Conservation (phyloP, 805 yeast species). For the Groenewaldozyma tartarivorans region DNA sequence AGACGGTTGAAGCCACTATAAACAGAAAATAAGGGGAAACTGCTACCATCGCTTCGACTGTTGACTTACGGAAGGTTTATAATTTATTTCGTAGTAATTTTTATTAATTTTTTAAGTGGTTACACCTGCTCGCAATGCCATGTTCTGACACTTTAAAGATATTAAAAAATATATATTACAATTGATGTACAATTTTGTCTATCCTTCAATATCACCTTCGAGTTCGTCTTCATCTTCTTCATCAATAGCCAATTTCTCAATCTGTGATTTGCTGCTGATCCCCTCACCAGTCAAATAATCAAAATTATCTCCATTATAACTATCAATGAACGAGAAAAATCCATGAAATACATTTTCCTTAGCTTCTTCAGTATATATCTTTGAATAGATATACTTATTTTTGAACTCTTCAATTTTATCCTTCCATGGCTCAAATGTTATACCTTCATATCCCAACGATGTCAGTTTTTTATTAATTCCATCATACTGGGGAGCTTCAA, state of each 20-base stretch:
- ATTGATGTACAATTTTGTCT: too few species aligned
- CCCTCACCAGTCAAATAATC: slow-evolving; percentile 38
- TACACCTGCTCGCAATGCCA: too few species aligned
- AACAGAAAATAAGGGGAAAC: too few species aligned
- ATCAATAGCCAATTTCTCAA: slow-evolving; percentile 19
- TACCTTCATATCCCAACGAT: slow-evolving; percentile 66
- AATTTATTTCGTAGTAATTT: too few species aligned
- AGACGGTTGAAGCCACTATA: too few species aligned
- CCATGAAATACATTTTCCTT: slow-evolving; percentile 83
- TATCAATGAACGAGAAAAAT: slow-evolving; percentile 83
- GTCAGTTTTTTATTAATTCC: slow-evolving; percentile 65
- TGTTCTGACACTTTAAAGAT: too few species aligned
- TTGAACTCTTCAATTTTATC: slow-evolving; percentile 77
- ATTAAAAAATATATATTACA: too few species aligned
- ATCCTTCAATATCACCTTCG: slow-evolving; percentile 26
- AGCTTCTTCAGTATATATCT: slow-evolving; percentile 83
- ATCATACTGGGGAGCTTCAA: slow-evolving; percentile 89
- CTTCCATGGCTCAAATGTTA: slow-evolving; percentile 58
- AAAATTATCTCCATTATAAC: slow-evolving; percentile 58
- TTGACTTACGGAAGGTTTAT: too few species aligned
- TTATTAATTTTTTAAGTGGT: too few species aligned
- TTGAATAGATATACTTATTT: slow-evolving; percentile 80
- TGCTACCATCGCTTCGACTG: too few species aligned
- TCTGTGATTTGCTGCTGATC: slow-evolving; percentile 18
- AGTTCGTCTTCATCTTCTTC: slow-evolving; percentile 26